phyloP scores from a whole-genome alignment of 192 early-diverging fungal genomes.

The Coemansia sp. region DNA sequence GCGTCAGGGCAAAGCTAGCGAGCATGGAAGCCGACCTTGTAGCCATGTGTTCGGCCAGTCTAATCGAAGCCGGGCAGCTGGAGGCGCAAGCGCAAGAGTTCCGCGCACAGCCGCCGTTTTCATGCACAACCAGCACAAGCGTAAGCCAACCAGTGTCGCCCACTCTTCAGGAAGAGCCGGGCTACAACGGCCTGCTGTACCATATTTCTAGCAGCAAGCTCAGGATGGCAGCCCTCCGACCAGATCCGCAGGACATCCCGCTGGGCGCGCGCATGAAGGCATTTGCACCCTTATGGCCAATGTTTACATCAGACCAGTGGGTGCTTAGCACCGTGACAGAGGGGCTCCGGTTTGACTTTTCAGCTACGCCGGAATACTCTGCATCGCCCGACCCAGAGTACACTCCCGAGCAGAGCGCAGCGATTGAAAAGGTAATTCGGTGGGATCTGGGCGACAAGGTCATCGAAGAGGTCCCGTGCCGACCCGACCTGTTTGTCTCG shows the following conservation, averaged over 20 bases:
- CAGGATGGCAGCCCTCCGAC: neutral
- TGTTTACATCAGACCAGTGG: conserved; percentile 19
- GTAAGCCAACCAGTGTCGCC: neutral
- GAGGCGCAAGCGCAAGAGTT: conserved; percentile 30
- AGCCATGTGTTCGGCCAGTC: conserved; percentile 28
- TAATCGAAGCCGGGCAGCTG: conserved; percentile 42
- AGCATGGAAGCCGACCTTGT: conserved; percentile 20
- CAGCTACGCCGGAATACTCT: conserved; percentile 13
- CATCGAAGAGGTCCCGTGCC: conserved; percentile 37
- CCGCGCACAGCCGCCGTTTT: neutral
- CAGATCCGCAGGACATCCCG: conserved; percentile 16
- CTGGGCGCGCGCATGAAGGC: conserved; percentile 36
- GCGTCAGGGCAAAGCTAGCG: conserved; percentile 2
- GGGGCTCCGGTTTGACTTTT: conserved; percentile 40
- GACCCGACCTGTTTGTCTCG: conserved; percentile 31
- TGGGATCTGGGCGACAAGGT: conserved; percentile 48
- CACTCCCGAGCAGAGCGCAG: conserved; percentile 33
- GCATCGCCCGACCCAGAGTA: conserved; percentile 23
- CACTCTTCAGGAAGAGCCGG: neutral
- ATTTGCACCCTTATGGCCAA: conserved; percentile 25
- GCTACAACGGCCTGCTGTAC: neutral
- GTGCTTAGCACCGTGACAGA: conserved; percentile 28
- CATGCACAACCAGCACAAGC: neutral
- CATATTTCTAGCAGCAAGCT: neutral
- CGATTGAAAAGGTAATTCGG: conserved; percentile 45